Base-by-base conservation (phyloP, 768 basidiomycete species). In the Boletus subparvulus region DNA sequence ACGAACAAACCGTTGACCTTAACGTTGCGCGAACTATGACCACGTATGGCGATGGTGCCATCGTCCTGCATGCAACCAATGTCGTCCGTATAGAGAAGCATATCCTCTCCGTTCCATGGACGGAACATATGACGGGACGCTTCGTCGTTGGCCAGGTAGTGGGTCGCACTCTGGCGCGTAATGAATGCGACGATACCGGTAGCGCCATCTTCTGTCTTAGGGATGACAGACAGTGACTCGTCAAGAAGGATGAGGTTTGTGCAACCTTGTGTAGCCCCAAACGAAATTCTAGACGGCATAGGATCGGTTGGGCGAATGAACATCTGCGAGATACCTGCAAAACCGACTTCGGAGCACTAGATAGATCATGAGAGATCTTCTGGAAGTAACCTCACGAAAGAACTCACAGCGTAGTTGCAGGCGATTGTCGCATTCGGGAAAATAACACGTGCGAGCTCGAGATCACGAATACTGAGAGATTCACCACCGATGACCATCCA, bases 401-500 rank as follows among this genome's bases (percentile, higher is more conserved):
- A 47, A 62, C 66, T 45, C 42, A 69, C 68, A 16, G 69, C 69
- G 14, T 71, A 70, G 48, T 71, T 70, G 61, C 69, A 70, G 7
- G 69, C 67, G 32, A 70, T 63, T 6, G 67, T 71, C 17, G 68
- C 61, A 9, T 33, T 54, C 0, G 69, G 69, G 61, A 70, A 71
- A 35, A 57, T 24, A 3, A 32, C 26, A 13, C 65, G 61, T 8
- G 69, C 69, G 39, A 70, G 51, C 35, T 71, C 65, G 43, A 70
- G 58, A 49, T 70, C 69, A 28, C 56, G 57, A 39, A 58, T 35
- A 19, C 61, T 65, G 44, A 69, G 60, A 9, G 65, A 69, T 61
- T 70, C 67, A 3, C 69, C 69, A 13, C 69, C 63, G n/a, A 70
- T 71, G 24, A 71, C 65, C 69, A 71, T 71, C 69, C 69, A 71